Conservation (phyloP, 805 yeast genomes). For the Saturnispora dispora region DNA sequence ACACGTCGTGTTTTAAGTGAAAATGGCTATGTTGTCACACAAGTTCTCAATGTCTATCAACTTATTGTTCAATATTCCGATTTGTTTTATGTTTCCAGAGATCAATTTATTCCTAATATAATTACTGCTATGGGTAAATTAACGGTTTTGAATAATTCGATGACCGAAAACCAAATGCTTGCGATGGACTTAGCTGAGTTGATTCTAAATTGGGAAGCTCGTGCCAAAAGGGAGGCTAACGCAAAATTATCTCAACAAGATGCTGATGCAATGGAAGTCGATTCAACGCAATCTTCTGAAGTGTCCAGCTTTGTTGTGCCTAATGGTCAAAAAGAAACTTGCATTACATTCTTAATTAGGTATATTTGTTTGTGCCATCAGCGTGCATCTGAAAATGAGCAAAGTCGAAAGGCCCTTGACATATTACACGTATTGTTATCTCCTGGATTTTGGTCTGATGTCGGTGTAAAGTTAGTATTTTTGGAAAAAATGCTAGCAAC, state of each 20-base stretch:
- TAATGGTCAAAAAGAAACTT: constrained; percentile 75
- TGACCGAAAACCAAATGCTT: constrained; percentile 69
- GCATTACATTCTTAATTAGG: constrained; percentile 79
- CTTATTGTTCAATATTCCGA: constrained; percentile 82
- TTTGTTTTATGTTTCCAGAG: constrained; percentile 76
- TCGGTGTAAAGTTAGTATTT: constrained; percentile 73
- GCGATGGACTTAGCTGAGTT: constrained; percentile 88
- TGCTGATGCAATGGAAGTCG: constrained; percentile 18
- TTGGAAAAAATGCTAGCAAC: constrained; percentile 82
- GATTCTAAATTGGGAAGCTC: constrained; percentile 75
- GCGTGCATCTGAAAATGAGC: constrained; percentile 71
- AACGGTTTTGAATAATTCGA: constrained; percentile 67
- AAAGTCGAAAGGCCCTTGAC: constrained; percentile 75
- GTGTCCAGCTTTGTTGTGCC: constrained; percentile 46
- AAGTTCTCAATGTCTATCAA: constrained; percentile 80
- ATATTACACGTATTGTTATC: constrained; percentile 66
- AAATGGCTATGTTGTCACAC: constrained; percentile 78
- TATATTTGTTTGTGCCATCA: constrained; percentile 82
- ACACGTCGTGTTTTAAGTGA: constrained; percentile 88
- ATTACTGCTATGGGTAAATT: constrained; percentile 89
- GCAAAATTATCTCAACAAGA: constrained; percentile 7
- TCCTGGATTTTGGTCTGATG: constrained; percentile 77
- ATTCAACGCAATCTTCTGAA: constrained; percentile 5
- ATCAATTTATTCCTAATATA: constrained; percentile 79
- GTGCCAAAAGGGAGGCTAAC: constrained; percentile 14